A percentile compares a stretch with the other conserved stretches of the same genome.
These are phyloP conservation scores for Aureobasidium sp. DNA, from an alignment of 2,329 filamentous ascomycete genomes.

Conservation along the genomic window DNA sequence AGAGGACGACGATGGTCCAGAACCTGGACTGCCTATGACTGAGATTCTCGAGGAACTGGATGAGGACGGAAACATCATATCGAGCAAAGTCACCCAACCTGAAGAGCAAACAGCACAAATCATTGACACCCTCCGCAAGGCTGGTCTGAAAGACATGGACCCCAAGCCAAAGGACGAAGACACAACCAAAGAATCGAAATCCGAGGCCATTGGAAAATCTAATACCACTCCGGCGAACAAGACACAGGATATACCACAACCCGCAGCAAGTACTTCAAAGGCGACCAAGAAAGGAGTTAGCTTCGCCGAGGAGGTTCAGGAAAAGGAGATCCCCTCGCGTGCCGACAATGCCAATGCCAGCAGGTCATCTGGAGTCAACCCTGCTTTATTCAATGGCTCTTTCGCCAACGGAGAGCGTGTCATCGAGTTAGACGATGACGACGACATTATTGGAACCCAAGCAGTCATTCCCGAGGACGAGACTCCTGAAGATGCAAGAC, in stretches of 20 bases:
- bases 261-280: not conserved
- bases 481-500: conserved; percentile 65
- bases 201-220: not conserved
- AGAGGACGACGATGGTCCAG: conserved; percentile 38
- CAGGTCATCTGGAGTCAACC: not conserved
- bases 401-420: conserved; percentile 27
- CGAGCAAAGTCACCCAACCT: conserved; percentile 42
- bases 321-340: not conserved
- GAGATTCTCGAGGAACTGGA: conserved; percentile 92
- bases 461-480: conserved; percentile 66
- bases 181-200: not conserved
- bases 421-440: conserved; percentile 35
- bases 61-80: conserved; percentile 74
- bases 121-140: conserved; percentile 65
- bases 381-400: conserved; percentile 9
- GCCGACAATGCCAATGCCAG: not conserved
- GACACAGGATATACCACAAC: not conserved
- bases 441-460: conserved; percentile 30
- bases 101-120: conserved; percentile 60
- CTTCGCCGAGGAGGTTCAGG: conserved; percentile 18
- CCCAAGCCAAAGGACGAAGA: not conserved
- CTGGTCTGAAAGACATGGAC: conserved; percentile 47
- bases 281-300: conserved; percentile 23
- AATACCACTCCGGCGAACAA: not conserved
- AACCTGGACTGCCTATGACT: conserved; percentile 67